Conservation (phyloP, 345 rosid genomes). For the Hevea brasiliensis region DNA sequence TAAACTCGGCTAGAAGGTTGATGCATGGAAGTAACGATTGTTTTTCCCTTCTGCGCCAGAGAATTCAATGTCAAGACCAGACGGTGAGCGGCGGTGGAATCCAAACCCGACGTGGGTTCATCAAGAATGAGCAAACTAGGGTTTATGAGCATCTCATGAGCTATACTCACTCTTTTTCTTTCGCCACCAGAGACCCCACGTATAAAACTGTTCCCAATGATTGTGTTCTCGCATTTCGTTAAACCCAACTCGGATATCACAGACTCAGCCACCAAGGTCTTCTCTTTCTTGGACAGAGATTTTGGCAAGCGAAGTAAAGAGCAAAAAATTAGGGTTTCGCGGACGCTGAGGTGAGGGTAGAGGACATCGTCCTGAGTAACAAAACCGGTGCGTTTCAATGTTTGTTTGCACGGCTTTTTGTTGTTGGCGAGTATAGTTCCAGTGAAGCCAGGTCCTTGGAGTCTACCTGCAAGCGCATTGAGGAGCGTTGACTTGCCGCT, state of each 20-base stretch:
- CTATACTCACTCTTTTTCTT: constrained; percentile 79
- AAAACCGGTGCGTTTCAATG: constrained; percentile 68
- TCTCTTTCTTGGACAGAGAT: constrained; percentile 49
- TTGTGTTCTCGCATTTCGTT: constrained; percentile 74
- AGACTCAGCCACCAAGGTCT: constrained; percentile 54
- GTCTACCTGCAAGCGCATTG: constrained; percentile 74
- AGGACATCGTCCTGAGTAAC: constrained; percentile 88
- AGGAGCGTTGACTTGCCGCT: constrained; percentile 90
- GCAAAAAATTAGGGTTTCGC: constrained; percentile 83
- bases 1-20: constrained; percentile 90
- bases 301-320: constrained; percentile 67
- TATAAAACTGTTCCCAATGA: constrained; percentile 76
- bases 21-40: constrained; percentile 79
- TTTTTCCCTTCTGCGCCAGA: constrained; percentile 68
- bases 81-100: constrained; percentile 83
- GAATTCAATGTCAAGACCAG: constrained; percentile 58
- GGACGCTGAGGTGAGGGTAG: constrained; percentile 81
- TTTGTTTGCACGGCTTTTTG: constrained; percentile 46
- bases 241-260: constrained; percentile 77
- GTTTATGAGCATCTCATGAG: constrained; percentile 78
- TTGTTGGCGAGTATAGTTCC: constrained; percentile 73
- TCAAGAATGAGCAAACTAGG: constrained; percentile 84
- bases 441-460: constrained; percentile 48
- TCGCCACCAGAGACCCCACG: constrained; percentile 95
- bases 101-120: constrained; percentile 91